Conservation (phyloP, 2,329 filamentous ascomycete genomes). For the Fusarium caatingaense region DNA sequence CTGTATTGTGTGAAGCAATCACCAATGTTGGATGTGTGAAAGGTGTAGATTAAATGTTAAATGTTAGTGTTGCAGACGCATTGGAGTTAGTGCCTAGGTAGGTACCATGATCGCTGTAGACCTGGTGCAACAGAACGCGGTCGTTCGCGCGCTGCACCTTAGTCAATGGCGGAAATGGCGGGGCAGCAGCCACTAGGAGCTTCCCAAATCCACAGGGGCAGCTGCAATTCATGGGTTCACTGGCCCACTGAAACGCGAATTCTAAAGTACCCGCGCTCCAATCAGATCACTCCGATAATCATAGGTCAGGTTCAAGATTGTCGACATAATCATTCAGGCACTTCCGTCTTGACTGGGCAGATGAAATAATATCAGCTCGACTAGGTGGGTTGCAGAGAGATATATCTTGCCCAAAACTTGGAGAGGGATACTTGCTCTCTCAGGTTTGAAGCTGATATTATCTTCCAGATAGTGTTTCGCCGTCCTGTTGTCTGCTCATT, state of each 20-base stretch:
- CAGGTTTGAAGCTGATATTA: not conserved
- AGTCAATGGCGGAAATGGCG: slow-evolving; percentile 7
- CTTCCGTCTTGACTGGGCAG: not conserved
- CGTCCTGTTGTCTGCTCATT: not conserved
- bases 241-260: slow-evolving; percentile 20
- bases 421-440: not conserved
- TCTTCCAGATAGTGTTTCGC: not conserved
- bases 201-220: slow-evolving; percentile 13
- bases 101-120: not conserved
- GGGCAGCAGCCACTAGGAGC: slow-evolving; percentile 30
- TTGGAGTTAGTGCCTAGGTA: not conserved
- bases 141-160: slow-evolving; percentile 13
- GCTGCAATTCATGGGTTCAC: not conserved
- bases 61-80: not conserved
- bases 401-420: not conserved
- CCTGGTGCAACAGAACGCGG: slow-evolving; percentile 19
- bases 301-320: not conserved
- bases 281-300: slow-evolving; percentile 25
- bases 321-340: slow-evolving; percentile 3
- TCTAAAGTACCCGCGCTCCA: slow-evolving; percentile 35
- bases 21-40: not conserved
- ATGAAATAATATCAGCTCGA: not conserved
- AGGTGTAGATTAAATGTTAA: not conserved
- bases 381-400: not conserved
- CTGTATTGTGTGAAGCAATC: not conserved